Conservation (phyloP, 2,329 filamentous ascomycete species). For the Stagonosporopsis chrysanthemi region DNA sequence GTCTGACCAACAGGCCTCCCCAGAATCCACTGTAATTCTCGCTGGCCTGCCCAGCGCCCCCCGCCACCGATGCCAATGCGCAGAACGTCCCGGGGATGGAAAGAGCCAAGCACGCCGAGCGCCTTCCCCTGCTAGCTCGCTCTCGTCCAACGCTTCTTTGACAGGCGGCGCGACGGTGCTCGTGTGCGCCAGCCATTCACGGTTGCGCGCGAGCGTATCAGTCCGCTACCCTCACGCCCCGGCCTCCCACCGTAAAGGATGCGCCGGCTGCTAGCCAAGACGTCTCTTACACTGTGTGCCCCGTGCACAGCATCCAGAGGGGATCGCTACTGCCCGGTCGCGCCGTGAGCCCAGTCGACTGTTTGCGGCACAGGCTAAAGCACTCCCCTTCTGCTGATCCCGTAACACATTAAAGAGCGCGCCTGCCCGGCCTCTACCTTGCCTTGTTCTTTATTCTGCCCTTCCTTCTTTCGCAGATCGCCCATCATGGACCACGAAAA, state of each 20-base stretch:
- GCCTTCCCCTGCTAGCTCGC: slow-evolving; percentile 18
- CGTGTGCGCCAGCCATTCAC: slow-evolving; percentile 30
- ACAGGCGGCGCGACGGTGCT: slow-evolving; percentile 17
- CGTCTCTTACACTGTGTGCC: slow-evolving; percentile 25
- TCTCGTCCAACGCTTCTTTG: slow-evolving; percentile 30
- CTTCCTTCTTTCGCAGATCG: slow-evolving; percentile 23
- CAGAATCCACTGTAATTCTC: slow-evolving; percentile 8
- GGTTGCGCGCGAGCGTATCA: slow-evolving; percentile 25
- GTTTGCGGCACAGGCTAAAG: slow-evolving; percentile 30
- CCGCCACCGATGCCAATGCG: slow-evolving; percentile 29
- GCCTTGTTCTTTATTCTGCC: slow-evolving; percentile 16
- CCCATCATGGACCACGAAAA: slow-evolving; percentile 39
- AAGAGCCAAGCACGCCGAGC: slow-evolving; percentile 19
- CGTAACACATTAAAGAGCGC: slow-evolving; percentile 35
- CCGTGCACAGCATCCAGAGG: slow-evolving; percentile 26
- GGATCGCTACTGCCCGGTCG: slow-evolving; percentile 33
- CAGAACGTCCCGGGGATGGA: slow-evolving; percentile 33
- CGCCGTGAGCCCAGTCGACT: slow-evolving; percentile 29
- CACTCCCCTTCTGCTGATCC: slow-evolving; percentile 36
- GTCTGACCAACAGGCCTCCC: slow-evolving; percentile 22
- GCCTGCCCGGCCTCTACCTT: slow-evolving; percentile 8
- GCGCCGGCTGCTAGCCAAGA: slow-evolving; percentile 30
- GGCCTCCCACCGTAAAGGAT: slow-evolving; percentile 21
- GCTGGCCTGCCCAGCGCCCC: slow-evolving; percentile 21
- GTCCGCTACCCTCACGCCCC: slow-evolving; percentile 5